Evolutionary conservation across 768 basidiomycete species (phyloP), one percentile per base, ranked within the genome.

Genomic region (Glaciozyma martinii): DNA sequence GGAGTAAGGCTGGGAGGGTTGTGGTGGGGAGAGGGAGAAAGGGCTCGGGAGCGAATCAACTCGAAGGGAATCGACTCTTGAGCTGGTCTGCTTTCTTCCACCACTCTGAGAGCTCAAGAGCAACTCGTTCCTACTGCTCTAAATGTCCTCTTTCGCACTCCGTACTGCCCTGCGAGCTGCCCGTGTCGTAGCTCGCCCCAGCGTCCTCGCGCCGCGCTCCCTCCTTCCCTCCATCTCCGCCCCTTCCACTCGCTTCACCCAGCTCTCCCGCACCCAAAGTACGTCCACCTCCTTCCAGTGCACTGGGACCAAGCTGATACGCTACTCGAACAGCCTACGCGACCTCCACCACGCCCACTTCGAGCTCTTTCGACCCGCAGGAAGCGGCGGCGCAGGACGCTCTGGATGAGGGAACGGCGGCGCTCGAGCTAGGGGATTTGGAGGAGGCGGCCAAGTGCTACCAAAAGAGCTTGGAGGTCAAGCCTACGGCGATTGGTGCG

Each of bases 401-500:
- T 0, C 59, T 71, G 46, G 70, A 71, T 54, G 59, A 60, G 18
- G 70, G 70, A 6, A 71, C 63, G 5, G 23, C 55, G 19, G 61
- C 42, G 8, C 64, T 71, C 43, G 43, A 60, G 30, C 33, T 46
- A 43, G 70, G 66, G 1, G 66, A 71, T 52, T 61, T 71, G 32
- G 61, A 32, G 4, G 42, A 47, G 0, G 70, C 70, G 1, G 23
- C 44, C 1, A 21, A n/a, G 32, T 40, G 30, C 18, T 71, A 67
- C 57, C 13, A 62, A 44, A 30, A 32, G 50, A 67, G 66, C 46
- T 54, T 71, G 23, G 52, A 30, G 16, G 56, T 67, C 55, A 67
- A 71, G 56, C 46, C 60, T 49, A 65, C 61, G 2, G 44, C 49
- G n/a, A 65, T 70, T 52, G 69, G 68, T 70, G 19, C 58, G 62